Base-by-base conservation (phyloP, 345 rosid genomes). In the Turritis glabra region DNA sequence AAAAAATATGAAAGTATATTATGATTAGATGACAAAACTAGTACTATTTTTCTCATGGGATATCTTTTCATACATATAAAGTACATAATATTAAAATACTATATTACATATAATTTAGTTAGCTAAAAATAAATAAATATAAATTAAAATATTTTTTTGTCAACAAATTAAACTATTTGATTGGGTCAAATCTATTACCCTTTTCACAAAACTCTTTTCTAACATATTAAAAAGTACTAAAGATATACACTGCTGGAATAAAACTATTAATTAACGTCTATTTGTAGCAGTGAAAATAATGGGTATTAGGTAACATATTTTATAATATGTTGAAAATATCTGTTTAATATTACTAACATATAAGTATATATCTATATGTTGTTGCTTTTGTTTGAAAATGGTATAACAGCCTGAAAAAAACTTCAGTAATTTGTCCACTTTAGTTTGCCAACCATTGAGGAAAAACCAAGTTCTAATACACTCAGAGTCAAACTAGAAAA, bases 361-460 rank as follows among this genome's bases (percentile, higher is more conserved):
- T 1, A 15, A n/a, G 14, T 38, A 51, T 33, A n/a, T 46, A 46
- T 8, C 2, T 38, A 3, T 35, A 37, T 52, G 48, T 57, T 71
- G n/a, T n/a, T n/a, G n/a, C n/a, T n/a, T n/a, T n/a, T n/a, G n/a
- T n/a, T n/a, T n/a, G 67, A 77, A 54, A 71, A 55, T 64, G 25
- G 76, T 55, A 46, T 7, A 25, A 64, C 75, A 76, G 57, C 52
- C 74, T 63, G 75, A 70, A 35, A 33, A 53, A 17, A 2, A 2
- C 29, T 29, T 54, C 17, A 22, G 67, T 71, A 55, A 29, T 47
- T 71, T 77, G 77, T 77, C 81, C 57, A 65, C 52, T 66, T 77
- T 77, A 72, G 80, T 65, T 77, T 77, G 77, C 80, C 81, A 72
- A 77, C 81, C 73, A 64, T 72, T 64, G 77, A 77, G 73, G 69